Base-by-base conservation (phyloP, 2,329 filamentous ascomycete genomes). In the Colletotrichum tofieldiae region DNA sequence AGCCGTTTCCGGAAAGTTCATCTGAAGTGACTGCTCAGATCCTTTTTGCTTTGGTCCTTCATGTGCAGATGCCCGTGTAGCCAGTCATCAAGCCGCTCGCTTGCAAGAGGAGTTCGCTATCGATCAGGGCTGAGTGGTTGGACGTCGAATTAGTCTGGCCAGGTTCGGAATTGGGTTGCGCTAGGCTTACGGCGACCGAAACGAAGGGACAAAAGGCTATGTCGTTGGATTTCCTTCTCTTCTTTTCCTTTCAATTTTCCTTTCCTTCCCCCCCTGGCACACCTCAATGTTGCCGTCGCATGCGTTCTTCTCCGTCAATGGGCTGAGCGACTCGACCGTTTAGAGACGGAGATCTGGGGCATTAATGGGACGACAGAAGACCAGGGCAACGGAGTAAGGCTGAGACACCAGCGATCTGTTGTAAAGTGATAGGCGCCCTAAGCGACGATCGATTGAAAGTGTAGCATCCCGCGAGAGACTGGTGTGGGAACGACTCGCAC, bases 1-100 rank as follows among this genome's bases (percentile, higher is more conserved):
- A 51, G 43, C 39, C 39, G 45, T 52, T 47, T 68, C 59, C 23
- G 41, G 43, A 56, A 60, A 23, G 64, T 72, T 74, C 72, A 35
- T 74, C 64, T 58, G 64, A 73, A 74, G 59, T 49, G 63, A 41
- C 52, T 29, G 51, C 45, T 72, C 51, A 49, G 43, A 69, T 69
- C 20, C n/a, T 62, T 39, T 35, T 64, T 54, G 65, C 47, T 54
- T 60, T 43, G 62, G 52, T 29, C 51, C 26, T 67, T 32, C 29
- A 60, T 61, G 23, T 9, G 26, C 18, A 58, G 62, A 32, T 60
- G 56, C 29, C 45, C 39, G 32, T 26, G 11, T n/a, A 26, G 23
- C 23, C 23, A 18, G 18, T 5, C 39, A 32, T 29, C 49, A 51
- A 35, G 45, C 6, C 45, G 23, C 39, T 47, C n/a, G 26, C 54